Conservation (phyloP, 1,284 basidiomycete species). For the Leccinum solheimii region DNA sequence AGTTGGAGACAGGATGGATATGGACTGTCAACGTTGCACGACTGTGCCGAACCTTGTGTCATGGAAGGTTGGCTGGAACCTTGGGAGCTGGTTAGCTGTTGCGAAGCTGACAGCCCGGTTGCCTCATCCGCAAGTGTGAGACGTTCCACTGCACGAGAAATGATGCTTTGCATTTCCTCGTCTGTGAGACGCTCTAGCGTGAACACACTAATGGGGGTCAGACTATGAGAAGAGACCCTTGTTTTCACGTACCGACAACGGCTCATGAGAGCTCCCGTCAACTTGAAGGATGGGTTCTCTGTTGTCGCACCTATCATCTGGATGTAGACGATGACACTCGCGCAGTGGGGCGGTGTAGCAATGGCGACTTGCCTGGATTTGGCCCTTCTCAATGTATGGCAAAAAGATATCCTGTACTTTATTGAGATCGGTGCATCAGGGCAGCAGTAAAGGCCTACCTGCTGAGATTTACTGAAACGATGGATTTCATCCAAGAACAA, state of each 20-base stretch:
- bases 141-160: constrained; percentile 51
- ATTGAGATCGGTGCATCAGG: neutral
- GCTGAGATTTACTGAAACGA: constrained; percentile 83
- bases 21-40: constrained; percentile 8
- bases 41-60: constrained; percentile 22
- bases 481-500: constrained; percentile 89
- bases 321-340: constrained; percentile 14
- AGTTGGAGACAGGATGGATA: constrained; percentile 45
- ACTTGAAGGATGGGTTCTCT: constrained; percentile 89
- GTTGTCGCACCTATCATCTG: constrained; percentile 87
- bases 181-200: constrained; percentile 63
- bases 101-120: neutral
- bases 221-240: neutral
- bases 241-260: constrained; percentile 65
- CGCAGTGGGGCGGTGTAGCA: neutral
- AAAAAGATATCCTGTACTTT: constrained; percentile 68
- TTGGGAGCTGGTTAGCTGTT: constrained; percentile 14
- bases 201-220: constrained; percentile 52
- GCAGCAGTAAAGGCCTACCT: constrained; percentile 43
- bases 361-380: constrained; percentile 55
- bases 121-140: constrained; percentile 26
- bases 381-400: constrained; percentile 78
- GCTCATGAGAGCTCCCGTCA: constrained; percentile 76
- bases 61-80: constrained; percentile 10
- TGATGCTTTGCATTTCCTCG: constrained; percentile 53